Conservation (phyloP, 805 yeast genomes). For the Debaryomyces maramus region DNA sequence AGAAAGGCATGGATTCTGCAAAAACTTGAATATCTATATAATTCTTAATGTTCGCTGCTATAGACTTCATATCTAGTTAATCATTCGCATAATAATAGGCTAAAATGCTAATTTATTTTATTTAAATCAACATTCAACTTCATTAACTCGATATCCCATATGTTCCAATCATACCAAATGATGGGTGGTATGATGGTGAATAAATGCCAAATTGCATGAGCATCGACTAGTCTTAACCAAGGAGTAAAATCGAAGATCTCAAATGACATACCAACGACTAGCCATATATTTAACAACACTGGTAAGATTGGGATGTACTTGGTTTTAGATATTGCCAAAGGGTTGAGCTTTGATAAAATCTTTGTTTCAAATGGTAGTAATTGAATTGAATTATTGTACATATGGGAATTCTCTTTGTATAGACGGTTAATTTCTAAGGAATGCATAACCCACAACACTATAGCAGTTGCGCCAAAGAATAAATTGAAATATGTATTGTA, state of each 20-base stretch:
- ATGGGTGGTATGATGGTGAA: constrained; percentile 81
- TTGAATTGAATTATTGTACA: constrained; percentile 37
- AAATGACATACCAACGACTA: constrained; percentile 30
- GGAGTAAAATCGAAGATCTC: constrained; percentile 41
- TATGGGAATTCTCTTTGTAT: constrained; percentile 14
- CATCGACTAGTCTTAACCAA: constrained; percentile 50
- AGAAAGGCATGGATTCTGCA: neutral
- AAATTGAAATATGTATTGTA: constrained; percentile 37
- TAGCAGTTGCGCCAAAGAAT: constrained; percentile 29
- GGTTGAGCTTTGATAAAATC: constrained; percentile 31
- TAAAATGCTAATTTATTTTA: no score
- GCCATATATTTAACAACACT: constrained; percentile 31
- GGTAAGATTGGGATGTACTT: constrained; percentile 36
- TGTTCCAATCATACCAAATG: constrained; percentile 65
- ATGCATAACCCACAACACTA: constrained; percentile 36
- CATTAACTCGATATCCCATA: constrained; percentile 44
- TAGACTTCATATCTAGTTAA: no score
- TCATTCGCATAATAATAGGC: no score
- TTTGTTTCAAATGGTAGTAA: constrained; percentile 41
- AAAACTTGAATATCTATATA: no score
- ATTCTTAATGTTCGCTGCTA: no score
- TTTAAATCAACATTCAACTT: constrained; percentile 11
- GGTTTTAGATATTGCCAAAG: constrained; percentile 25
- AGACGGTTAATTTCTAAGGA: constrained; percentile 19
- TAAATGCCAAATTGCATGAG: constrained; percentile 93